phyloP scores from a whole-genome alignment of 768 basidiomycete genomes.

The Rhodosporidiobolus odoratus region DNA sequence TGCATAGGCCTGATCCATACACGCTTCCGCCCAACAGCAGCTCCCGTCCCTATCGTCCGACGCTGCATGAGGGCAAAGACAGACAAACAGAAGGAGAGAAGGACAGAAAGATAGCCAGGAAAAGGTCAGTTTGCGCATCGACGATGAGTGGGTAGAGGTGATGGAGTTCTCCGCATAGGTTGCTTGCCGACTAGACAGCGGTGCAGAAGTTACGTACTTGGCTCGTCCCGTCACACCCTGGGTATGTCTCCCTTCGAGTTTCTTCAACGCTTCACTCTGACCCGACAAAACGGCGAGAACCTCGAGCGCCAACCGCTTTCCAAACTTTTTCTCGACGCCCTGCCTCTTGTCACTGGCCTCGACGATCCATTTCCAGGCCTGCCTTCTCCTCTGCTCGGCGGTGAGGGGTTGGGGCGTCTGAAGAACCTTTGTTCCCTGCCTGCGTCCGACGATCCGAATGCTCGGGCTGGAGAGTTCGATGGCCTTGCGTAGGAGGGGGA shows the following conservation, averaged over 20 bases:
- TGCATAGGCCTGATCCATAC: no score
- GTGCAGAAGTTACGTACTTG: constrained; percentile 2
- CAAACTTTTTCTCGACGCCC: constrained; percentile 53
- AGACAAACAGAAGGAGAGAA: background rate
- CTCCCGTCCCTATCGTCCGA: no score
- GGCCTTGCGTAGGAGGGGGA: constrained; percentile 72
- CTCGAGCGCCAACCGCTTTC: constrained; percentile 72
- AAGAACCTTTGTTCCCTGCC: constrained; percentile 62
- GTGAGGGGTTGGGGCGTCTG: constrained; percentile 65
- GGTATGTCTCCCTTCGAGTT: constrained; percentile 54
- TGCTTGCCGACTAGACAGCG: no score
- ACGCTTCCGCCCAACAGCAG: no score
- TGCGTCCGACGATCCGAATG: constrained; percentile 58
- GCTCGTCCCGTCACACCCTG: constrained; percentile 29
- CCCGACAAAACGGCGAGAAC: constrained; percentile 64
- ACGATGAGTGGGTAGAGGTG: constrained; percentile 13
- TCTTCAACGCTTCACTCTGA: constrained; percentile 56
- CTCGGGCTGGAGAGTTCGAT: constrained; percentile 65
- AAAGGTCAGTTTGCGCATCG: constrained; percentile 34
- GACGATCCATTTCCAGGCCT: constrained; percentile 67
- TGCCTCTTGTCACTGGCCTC: constrained; percentile 57
- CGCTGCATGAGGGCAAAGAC: constrained; percentile 22
- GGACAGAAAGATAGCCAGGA: background rate
- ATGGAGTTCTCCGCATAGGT: background rate
- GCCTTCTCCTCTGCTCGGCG: constrained; percentile 70